These are phyloP conservation scores for Hibiscus trionum DNA, from an alignment of 345 rosid species.

Conservation along the genomic window DNA sequence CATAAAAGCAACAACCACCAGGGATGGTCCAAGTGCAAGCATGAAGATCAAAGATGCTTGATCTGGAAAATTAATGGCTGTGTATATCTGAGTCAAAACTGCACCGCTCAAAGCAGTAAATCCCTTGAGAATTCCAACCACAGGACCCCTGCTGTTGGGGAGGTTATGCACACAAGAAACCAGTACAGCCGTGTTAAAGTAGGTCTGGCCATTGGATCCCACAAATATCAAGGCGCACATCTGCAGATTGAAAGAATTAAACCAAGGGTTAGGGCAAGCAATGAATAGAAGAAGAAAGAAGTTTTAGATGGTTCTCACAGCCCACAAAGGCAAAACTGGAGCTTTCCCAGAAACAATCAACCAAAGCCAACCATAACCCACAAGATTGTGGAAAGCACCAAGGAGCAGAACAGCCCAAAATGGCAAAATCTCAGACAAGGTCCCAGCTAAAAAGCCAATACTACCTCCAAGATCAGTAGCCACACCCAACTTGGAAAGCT, in stretches of 20 bases:
- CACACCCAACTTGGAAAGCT: conserved; percentile 78
- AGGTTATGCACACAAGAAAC: conserved; percentile 96
- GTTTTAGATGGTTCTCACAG: background rate
- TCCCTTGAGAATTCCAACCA: conserved; percentile 95
- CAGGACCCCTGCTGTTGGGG: conserved; percentile 94
- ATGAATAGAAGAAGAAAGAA: background rate
- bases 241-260: conserved; percentile 25
- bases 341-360: background rate
- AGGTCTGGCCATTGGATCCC: conserved; percentile 91
- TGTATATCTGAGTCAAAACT: conserved; percentile 80
- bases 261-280: background rate
- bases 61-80: conserved; percentile 63
- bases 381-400: background rate
- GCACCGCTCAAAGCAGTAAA: conserved; percentile 95
- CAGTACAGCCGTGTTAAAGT: conserved; percentile 84
- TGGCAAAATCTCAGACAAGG: background rate
- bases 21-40: conserved; percentile 89
- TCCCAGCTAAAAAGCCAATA: background rate
- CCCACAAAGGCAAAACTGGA: background rate
- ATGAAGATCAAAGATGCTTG: conserved; percentile 81
- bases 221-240: conserved; percentile 87
- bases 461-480: conserved; percentile 93
- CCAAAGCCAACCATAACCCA: background rate
- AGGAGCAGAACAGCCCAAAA: background rate
- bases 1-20: conserved; percentile 66